Evolutionary conservation across 352 stramenopile species (phyloP).

Genomic region (Achlya hypogyna): DNA sequence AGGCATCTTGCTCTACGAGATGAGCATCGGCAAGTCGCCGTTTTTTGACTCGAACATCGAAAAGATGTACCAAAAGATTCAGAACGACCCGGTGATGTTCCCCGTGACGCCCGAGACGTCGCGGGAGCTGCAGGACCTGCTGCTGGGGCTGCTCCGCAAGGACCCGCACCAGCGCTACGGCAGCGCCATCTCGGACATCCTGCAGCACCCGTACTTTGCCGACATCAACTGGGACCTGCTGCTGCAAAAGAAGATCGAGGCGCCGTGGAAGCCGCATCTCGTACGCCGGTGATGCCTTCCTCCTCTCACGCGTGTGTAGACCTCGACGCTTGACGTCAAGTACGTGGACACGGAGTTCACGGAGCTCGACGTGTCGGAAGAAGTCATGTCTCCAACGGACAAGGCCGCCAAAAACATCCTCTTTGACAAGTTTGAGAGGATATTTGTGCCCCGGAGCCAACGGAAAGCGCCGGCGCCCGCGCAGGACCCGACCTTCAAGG

Average conservation of each 20-base stretch:
- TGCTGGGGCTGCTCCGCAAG: conserved; percentile 77
- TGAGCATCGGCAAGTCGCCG: conserved; percentile 87
- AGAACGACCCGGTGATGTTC: conserved; percentile 77
- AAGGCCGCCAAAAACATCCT: conserved; percentile 81
- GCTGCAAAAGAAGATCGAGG: conserved; percentile 72
- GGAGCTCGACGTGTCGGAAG: conserved; percentile 66
- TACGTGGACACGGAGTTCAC: conserved; percentile 84
- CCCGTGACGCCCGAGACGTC: conserved; percentile 55
- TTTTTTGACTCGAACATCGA: conserved; percentile 92
- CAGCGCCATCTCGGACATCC: conserved; percentile 80
- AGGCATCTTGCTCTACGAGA: conserved; percentile 89
- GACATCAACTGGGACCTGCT: conserved; percentile 79
- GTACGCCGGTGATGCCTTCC: conserved; percentile 20
- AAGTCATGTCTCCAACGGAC: conserved; percentile 79
- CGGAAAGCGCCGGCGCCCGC: conserved; percentile 41
- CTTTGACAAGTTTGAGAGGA: conserved; percentile 39
- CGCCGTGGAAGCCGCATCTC: conserved; percentile 80
- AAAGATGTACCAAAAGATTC: conserved; percentile 91
- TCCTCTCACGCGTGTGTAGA: conserved; percentile 23
- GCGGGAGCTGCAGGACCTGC: conserved; percentile 69
- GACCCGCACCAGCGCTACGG: conserved; percentile 79
- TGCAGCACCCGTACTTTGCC: conserved; percentile 70
- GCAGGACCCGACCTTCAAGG: conserved; percentile 84
- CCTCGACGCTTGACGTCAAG: conserved; percentile 75
- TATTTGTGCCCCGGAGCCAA: conserved; percentile 16